These are phyloP conservation scores for Casuarina equisetifolia DNA, from an alignment of 306 rosid species.

Conservation along the genomic window DNA sequence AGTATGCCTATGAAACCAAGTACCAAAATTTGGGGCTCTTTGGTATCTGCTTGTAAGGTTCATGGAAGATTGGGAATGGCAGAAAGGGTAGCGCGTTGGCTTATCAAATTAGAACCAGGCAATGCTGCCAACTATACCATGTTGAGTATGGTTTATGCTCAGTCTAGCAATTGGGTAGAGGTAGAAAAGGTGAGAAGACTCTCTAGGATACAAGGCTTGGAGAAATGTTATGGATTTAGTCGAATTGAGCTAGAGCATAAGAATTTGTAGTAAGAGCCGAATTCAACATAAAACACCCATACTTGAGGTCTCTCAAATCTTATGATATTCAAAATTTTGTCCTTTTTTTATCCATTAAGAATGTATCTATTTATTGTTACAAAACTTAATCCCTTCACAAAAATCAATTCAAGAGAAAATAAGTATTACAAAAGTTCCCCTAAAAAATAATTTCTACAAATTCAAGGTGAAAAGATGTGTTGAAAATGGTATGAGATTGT, in stretches of 20 bases:
- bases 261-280: slow-evolving; percentile 4
- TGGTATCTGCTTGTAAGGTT: slow-evolving; percentile 58
- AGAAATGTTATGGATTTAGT: slow-evolving; percentile 57
- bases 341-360: too few species aligned
- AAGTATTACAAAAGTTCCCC: too few species aligned
- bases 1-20: slow-evolving; percentile 62
- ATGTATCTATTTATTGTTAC: too few species aligned
- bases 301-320: too few species aligned
- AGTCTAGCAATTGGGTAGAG: slow-evolving; percentile 54
- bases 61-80: slow-evolving; percentile 59
- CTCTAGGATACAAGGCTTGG: slow-evolving; percentile 45
- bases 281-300: too few species aligned
- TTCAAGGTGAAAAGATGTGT: too few species aligned
- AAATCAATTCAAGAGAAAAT: too few species aligned
- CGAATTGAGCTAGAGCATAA: slow-evolving; percentile 34
- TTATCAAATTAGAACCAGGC: slow-evolving; percentile 53
- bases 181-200: slow-evolving; percentile 43
- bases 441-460: too few species aligned
- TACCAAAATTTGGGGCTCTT: slow-evolving; percentile 56
- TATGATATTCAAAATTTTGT: too few species aligned
- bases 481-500: too few species aligned
- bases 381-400: too few species aligned
- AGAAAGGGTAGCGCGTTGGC: slow-evolving; percentile 45
- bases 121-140: slow-evolving; percentile 53
- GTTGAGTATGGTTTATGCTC: slow-evolving; percentile 55